These are phyloP conservation scores for Fraxinus angustifolia DNA, from an alignment of 305 asterid genomes.

Conservation along the genomic window DNA sequence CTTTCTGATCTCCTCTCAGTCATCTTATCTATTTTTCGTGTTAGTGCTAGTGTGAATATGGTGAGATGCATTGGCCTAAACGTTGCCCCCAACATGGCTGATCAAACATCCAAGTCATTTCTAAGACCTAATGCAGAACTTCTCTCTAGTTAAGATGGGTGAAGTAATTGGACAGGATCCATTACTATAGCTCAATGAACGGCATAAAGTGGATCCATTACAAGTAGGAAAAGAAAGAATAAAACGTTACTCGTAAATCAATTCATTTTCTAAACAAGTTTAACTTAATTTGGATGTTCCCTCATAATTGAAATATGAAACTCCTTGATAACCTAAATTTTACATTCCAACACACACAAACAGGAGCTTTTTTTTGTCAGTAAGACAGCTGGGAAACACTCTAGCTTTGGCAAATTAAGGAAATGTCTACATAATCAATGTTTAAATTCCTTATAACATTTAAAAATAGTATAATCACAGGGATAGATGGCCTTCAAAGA, in stretches of 20 bases:
- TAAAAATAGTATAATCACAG: not conserved
- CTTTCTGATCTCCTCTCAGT: no score
- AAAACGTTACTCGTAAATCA: no score
- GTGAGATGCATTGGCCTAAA: no score
- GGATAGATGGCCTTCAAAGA: not conserved
- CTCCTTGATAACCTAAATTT: not conserved
- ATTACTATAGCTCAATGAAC: not conserved
- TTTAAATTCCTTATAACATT: not conserved
- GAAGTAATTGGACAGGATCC: not conserved
- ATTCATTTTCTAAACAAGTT: not conserved
- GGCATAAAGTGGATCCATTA: not conserved
- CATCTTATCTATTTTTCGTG: no score
- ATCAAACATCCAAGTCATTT: no score
- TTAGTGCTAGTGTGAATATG: no score
- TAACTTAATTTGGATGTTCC: not conserved
- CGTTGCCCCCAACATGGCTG: no score
- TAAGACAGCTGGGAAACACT: not conserved
- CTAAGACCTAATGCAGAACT: no score
- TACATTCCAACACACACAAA: not conserved
- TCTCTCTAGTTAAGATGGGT: not conserved
- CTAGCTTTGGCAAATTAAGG: not conserved
- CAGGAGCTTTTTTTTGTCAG: not conserved
- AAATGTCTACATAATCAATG: not conserved
- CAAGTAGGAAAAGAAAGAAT: no score
- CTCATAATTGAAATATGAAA: not conserved